phyloP scores from a whole-genome alignment of 805 yeast species.

The Wickerhamiella cacticola region DNA sequence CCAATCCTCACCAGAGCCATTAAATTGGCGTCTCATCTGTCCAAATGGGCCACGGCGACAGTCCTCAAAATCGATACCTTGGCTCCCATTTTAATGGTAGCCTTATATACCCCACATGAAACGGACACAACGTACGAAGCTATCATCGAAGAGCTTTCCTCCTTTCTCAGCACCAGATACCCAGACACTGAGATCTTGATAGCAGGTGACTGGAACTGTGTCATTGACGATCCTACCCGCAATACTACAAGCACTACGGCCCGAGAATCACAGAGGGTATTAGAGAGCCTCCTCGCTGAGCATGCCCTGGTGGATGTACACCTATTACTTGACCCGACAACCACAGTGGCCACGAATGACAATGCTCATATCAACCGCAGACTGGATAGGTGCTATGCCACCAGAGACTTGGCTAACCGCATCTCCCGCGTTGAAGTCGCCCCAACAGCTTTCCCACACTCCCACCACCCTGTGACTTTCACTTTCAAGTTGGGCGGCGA shows the following conservation, averaged over 20 bases:
- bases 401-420: background rate
- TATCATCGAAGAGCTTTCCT: background rate
- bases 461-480: background rate
- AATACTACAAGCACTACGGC: background rate
- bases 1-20: background rate
- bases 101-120: background rate
- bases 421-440: background rate
- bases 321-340: background rate
- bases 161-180: background rate
- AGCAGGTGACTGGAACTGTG: background rate
- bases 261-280: background rate
- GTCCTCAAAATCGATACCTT: background rate
- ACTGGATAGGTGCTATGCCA: background rate
- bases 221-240: background rate
- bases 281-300: background rate
- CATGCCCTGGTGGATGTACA: background rate
- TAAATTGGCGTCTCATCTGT: background rate
- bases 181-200: background rate
- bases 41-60: background rate
- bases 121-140: background rate
- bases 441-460: background rate
- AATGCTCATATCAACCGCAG: background rate
- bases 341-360: background rate
- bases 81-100: background rate
- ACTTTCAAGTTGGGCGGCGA: background rate